Conservation (phyloP, 2,329 filamentous ascomycete species). For the Mycosphaerella sp. region DNA sequence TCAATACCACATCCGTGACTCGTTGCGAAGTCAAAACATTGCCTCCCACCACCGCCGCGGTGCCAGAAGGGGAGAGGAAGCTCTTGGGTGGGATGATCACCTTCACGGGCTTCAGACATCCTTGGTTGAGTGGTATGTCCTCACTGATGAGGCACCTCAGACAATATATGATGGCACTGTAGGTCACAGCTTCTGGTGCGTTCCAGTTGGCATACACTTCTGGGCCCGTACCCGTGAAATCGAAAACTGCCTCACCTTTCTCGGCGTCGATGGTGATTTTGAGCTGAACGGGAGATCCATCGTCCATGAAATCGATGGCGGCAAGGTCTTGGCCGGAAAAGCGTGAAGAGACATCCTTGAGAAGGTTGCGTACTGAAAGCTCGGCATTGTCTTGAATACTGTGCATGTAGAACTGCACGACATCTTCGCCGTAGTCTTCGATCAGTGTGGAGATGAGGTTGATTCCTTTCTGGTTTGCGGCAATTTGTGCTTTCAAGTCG, state of each 20-base stretch:
- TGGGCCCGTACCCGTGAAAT: slow-evolving; percentile 70
- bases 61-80: slow-evolving; percentile 68
- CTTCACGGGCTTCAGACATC: slow-evolving; percentile 69
- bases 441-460: slow-evolving; percentile 68
- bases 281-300: slow-evolving; percentile 70
- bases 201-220: slow-evolving; percentile 66
- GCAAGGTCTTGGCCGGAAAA: slow-evolving; percentile 65
- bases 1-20: slow-evolving; percentile 76
- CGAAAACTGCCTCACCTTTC: slow-evolving; percentile 69
- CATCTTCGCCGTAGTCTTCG: slow-evolving; percentile 67
- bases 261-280: slow-evolving; percentile 67
- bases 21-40: slow-evolving; percentile 74
- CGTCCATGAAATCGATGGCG: slow-evolving; percentile 79
- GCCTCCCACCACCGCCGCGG: slow-evolving; percentile 74
- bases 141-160: slow-evolving; percentile 70
- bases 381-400: slow-evolving; percentile 78
- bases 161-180: slow-evolving; percentile 80
- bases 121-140: slow-evolving; percentile 82
- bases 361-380: slow-evolving; percentile 62
- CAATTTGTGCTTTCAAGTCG: slow-evolving; percentile 79
- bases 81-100: slow-evolving; percentile 66
- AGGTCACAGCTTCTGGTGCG: slow-evolving; percentile 73
- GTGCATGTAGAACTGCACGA: slow-evolving; percentile 77
- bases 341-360: slow-evolving; percentile 63
- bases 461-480: slow-evolving; percentile 81